These are phyloP conservation scores for Fulvia fulva DNA, from an alignment of 2,329 filamentous ascomycete genomes.

Conservation along the genomic window DNA sequence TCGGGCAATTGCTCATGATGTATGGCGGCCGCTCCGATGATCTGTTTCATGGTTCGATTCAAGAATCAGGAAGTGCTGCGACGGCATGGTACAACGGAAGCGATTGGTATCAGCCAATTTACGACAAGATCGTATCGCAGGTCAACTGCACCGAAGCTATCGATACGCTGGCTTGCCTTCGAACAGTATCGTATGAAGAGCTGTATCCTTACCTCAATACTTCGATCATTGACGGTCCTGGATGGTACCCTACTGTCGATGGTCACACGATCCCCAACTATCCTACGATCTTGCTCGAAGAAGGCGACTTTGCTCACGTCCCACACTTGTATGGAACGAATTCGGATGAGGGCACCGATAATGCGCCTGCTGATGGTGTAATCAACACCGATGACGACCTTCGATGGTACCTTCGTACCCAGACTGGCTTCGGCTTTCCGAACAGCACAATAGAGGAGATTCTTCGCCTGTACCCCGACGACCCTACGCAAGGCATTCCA, in stretches of 20 bases:
- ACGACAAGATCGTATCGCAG: slow-evolving; percentile 55
- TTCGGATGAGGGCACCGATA: slow-evolving; percentile 61
- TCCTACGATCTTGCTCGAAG: slow-evolving; percentile 51
- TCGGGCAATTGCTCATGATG: slow-evolving; percentile 44
- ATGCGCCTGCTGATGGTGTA: slow-evolving; percentile 53
- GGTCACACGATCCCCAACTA: slow-evolving; percentile 53
- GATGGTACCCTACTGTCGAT: slow-evolving; percentile 49
- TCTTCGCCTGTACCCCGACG: slow-evolving; percentile 46
- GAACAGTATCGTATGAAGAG: slow-evolving; percentile 37
- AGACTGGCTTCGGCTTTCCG: slow-evolving; percentile 20
- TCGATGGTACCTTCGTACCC: slow-evolving; percentile 13
- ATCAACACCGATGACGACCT: slow-evolving; percentile 39
- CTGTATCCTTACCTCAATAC: slow-evolving; percentile 23
- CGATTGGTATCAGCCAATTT: slow-evolving; percentile 51
- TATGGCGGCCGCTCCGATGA: slow-evolving; percentile 46
- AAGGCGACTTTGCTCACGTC: slow-evolving; percentile 60
- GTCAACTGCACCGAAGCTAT: slow-evolving; percentile 17
- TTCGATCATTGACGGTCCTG: slow-evolving; percentile 21
- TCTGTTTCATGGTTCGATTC: slow-evolving; percentile 46
- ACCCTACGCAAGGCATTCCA: slow-evolving; percentile 48
- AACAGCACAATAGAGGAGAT: slow-evolving; percentile 20
- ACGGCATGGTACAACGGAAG: slow-evolving; percentile 21
- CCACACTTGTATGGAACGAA: slow-evolving; percentile 59
- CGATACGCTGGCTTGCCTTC: slow-evolving; percentile 55
- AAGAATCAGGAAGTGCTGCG: slow-evolving; percentile 37